phyloP scores from a whole-genome alignment of 352 stramenopile genomes.

The Thraustotheca clavata region DNA sequence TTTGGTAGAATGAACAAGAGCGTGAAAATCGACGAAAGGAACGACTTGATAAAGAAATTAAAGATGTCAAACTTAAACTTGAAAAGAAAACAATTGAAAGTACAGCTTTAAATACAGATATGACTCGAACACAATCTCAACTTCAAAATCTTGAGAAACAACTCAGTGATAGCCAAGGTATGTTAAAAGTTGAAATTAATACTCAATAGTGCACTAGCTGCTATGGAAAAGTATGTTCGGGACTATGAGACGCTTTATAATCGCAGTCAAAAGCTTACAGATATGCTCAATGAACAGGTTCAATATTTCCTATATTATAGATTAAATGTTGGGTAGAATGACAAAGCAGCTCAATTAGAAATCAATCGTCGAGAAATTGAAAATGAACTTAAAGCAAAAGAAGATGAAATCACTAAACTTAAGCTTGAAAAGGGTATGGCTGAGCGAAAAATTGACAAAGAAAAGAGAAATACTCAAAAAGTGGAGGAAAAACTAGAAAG shows the following conservation, averaged over 20 bases:
- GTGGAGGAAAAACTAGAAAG: constrained; percentile 88
- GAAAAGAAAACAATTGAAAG: constrained; percentile 75
- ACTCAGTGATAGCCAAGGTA: constrained; percentile 43
- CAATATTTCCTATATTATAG: not conserved
- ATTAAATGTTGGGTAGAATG: constrained; percentile 26
- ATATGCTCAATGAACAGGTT: constrained; percentile 87
- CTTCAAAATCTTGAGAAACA: constrained; percentile 83
- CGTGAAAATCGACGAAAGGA: constrained; percentile 84
- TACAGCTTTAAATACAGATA: constrained; percentile 35
- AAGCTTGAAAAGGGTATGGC: constrained; percentile 85
- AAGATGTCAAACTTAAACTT: constrained; percentile 83
- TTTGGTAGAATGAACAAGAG: constrained; percentile 68
- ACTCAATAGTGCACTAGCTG: constrained; percentile 24
- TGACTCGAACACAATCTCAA: constrained; percentile 59
- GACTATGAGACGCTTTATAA: constrained; percentile 90
- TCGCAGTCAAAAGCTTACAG: constrained; percentile 87
- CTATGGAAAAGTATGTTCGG: constrained; percentile 91
- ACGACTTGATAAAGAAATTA: constrained; percentile 89
- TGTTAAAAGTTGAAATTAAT: not conserved
- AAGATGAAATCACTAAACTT: constrained; percentile 78
- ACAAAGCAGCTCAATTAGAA: constrained; percentile 79
- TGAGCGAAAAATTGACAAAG: constrained; percentile 85
- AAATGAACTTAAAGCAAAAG: constrained; percentile 76
- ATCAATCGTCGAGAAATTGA: constrained; percentile 70
- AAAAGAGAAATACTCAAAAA: constrained; percentile 79